Evolutionary conservation across 192 early-diverging fungal genomes (phyloP), one percentile per base, ranked within the genome.

Genomic region (Jimgerdemannia lactiflua): DNA sequence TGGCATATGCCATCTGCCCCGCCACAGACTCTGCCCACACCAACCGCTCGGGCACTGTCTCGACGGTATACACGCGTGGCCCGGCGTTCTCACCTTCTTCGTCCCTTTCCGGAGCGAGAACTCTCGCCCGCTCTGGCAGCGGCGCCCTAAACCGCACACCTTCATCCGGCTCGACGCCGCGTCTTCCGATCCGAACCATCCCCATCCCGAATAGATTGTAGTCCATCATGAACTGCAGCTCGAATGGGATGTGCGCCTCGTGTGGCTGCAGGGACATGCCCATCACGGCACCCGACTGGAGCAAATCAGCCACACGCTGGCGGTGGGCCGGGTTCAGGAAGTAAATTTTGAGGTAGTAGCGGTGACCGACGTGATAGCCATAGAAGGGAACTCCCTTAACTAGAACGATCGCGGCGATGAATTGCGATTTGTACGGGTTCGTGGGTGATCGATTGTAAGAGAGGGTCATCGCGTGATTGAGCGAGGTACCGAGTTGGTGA

Each of bases 121-220:
- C 20, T 44, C 42, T 43, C 29, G 70, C 64, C 59, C 4, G 18
- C 4, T 43, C 18, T 59, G 18, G 54, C 64, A 19, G 41, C 6
- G 66, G 39, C 9, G 17, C 11, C 74, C 72, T 79, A 75, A 39
- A 84, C 64, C 10, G 74, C 65, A 18, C 72, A 74, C 65, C 76
- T 74, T 14, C 74, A 29, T 10, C 78, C 64, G 10, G 87, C 84
- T 75, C 82, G 85, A 59, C 66, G 69, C 7, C 39, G 42, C 81
- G 67, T 89, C 82, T 9, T 78, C 75, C 20, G 95, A 67, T 42
- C 90, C 79, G 11, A 29, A 96, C 80, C 86, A 89, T 94, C 49
- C 92, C 92, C 93, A 96, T 95, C 2, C 95, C 95, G 72, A 92
- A 93, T 18, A 98, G 79, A 67, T 95, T 95, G 75, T 92, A 91